Evolutionary conservation across 139 green algal genomes (phyloP).

Genomic region (Ostreobium quekettii): DNA sequence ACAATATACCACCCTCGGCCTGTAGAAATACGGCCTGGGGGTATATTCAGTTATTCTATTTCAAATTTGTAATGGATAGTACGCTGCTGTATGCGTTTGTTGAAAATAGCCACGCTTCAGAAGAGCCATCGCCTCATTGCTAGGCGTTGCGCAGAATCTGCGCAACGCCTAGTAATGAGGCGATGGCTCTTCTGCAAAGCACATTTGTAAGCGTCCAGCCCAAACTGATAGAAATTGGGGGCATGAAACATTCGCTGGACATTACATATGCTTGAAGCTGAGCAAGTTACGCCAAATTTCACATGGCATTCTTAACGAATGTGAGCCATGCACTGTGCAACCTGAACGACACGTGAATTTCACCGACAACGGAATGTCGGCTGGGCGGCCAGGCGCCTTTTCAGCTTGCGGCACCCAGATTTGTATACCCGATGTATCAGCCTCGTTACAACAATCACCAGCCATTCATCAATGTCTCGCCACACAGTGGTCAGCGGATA

Average conservation of each 20-base stretch:
- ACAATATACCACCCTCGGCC: slow-evolving; percentile 34
- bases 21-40: not conserved
- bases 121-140: too few relatives aligned
- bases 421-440: not conserved
- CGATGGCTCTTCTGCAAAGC: not conserved
- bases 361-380: too few relatives aligned
- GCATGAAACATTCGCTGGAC: too few relatives aligned
- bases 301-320: too few relatives aligned
- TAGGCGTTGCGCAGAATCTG: too few relatives aligned
- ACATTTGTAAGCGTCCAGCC: not conserved
- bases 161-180: not conserved
- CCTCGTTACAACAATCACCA: not conserved
- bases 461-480: too few relatives aligned
- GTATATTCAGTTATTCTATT: not conserved
- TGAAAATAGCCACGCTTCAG: not conserved
- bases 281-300: too few relatives aligned
- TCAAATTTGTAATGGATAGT: not conserved
- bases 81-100: not conserved
- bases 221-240: too few relatives aligned
- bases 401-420: not conserved
- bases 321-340: too few relatives aligned
- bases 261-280: too few relatives aligned
- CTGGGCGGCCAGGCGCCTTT: not conserved
- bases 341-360: too few relatives aligned
- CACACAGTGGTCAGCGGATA: too few relatives aligned